A percentile compares a stretch with the other conserved stretches of the same genome.
Conservation (phyloP, 1,139 yeast genomes). For the Debaryomyces sp. region DNA sequence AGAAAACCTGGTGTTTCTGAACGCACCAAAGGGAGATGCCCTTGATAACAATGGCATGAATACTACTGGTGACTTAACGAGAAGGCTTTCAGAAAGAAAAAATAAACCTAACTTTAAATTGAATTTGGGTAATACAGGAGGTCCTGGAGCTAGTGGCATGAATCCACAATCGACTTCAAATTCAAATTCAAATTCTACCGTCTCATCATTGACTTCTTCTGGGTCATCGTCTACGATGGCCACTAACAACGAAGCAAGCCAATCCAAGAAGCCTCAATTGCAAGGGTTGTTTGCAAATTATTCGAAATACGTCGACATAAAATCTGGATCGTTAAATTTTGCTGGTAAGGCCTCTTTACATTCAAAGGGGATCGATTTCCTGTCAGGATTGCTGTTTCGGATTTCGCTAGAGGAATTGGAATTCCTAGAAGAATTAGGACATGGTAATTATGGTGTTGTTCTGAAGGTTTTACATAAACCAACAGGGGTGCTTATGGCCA, state of each 20-base stretch:
- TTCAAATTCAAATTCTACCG: constrained; percentile 4
- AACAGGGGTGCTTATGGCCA: constrained; percentile 92
- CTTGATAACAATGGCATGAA: constrained; percentile 14
- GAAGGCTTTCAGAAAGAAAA: constrained; percentile 41
- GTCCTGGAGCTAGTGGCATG: not conserved
- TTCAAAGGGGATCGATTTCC: constrained; percentile 88
- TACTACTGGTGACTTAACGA: constrained; percentile 38
- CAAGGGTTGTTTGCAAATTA: constrained; percentile 76
- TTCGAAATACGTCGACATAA: constrained; percentile 85
- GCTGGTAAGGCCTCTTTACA: constrained; percentile 93
- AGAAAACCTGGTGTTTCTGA: constrained; percentile 12
- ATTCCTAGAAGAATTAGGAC: constrained; percentile 82
- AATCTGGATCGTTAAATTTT: constrained; percentile 88
- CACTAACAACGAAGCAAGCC: constrained; percentile 1
- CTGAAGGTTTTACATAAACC: constrained; percentile 91
- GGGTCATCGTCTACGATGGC: constrained; percentile 8
- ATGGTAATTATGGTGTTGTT: constrained; percentile 96
- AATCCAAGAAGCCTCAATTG: constrained; percentile 21
- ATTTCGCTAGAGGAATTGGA: constrained; percentile 88
- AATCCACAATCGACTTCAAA: not conserved
- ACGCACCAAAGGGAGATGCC: constrained; percentile 20
- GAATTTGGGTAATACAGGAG: constrained; percentile 24
- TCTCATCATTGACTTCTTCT: constrained; percentile 7
- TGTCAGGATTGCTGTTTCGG: constrained; percentile 83
- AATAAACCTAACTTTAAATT: constrained; percentile 44